Base-by-base conservation (phyloP, 495 filamentous ascomycete genomes). In the Podospora sp. region DNA sequence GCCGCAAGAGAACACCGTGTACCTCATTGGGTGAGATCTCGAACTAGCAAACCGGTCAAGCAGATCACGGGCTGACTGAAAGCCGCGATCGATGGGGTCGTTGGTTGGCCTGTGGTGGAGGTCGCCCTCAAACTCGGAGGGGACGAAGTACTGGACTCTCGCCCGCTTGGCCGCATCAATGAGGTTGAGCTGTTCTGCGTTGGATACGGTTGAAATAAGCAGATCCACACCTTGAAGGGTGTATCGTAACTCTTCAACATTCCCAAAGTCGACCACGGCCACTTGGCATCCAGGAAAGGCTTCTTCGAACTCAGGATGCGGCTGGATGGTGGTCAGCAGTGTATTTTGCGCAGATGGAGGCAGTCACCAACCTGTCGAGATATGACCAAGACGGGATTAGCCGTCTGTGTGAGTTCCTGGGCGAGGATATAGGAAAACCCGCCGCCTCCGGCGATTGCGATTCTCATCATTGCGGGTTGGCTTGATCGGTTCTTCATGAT, bases 51-150 rank as follows among this genome's bases (percentile, higher is more conserved):
- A 78, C 66, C 84, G 84, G 50, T 82, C 82, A 16, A 93, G 82
- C 6, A 83, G 77, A 21, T 81, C 78, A 18, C 88, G 79, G 1
- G 88, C 87, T 9, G 78, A 77, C 29, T 75, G 78, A 2, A 78
- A 82, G 27, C 73, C 77, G 57, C 76, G 80, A 40, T 85, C 78
- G 66, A 85, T 82, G 6, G 88, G 87, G 40, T 89, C 88, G 68
- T 86, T 80, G 53, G 83, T 74, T 1, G 76, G 81, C 61, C 76
- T 82, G 76, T 75, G 81, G 71, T 36, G 75, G 60, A 75, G 73
- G 69, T 74, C 81, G 2, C 90, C 89, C 77, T 92, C 90, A 63
- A 92, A 93, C 70, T 92, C 90, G 2, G 90, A 90, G 14, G 90
- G 90, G 18, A 89, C 87, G 72, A 92, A 92, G 22, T 88, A 82